phyloP scores from a whole-genome alignment of 306 rosid species.

The Mucuna pruriens region DNA sequence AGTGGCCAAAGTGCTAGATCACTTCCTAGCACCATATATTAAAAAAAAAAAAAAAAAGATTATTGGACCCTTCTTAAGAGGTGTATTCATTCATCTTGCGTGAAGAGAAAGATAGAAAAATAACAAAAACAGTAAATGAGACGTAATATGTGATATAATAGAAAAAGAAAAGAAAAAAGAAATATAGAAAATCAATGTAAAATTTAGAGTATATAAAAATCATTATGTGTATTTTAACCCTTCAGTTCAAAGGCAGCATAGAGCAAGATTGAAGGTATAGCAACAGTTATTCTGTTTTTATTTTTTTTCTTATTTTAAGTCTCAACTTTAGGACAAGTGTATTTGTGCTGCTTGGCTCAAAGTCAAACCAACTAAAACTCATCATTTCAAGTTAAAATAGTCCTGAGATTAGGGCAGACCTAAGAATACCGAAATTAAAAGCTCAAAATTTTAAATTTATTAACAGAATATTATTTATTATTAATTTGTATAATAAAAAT shows the following conservation, averaged over 20 bases:
- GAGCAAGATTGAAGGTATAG: conserved; percentile 19
- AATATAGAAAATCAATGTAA: not conserved
- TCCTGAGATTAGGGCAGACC: too few relatives aligned
- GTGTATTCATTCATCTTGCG: not conserved
- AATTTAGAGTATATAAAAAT: not conserved
- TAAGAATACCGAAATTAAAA: too few relatives aligned
- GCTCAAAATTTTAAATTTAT: too few relatives aligned
- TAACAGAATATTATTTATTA: too few relatives aligned
- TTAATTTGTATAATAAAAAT: too few relatives aligned
- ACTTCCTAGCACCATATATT: not conserved
- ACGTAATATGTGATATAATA: not conserved
- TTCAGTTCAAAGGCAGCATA: conserved; percentile 18
- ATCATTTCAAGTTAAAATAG: conserved; percentile 18
- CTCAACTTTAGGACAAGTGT: conserved; percentile 38
- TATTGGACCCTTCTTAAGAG: not conserved
- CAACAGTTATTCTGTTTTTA: not conserved
- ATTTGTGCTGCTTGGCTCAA: not conserved
- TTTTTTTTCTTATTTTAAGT: not conserved
- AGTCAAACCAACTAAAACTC: not conserved
- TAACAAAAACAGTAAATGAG: not conserved
- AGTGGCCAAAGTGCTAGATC: conserved; percentile 33
- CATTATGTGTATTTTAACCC: not conserved
- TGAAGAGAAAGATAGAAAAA: not conserved
- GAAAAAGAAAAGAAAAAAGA: not conserved
- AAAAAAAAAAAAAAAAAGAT: not conserved